Evolutionary conservation across 2,329 filamentous ascomycete genomes (phyloP), one percentile per base, ranked within the genome.

Genomic region (Biscogniauxia sp.): DNA sequence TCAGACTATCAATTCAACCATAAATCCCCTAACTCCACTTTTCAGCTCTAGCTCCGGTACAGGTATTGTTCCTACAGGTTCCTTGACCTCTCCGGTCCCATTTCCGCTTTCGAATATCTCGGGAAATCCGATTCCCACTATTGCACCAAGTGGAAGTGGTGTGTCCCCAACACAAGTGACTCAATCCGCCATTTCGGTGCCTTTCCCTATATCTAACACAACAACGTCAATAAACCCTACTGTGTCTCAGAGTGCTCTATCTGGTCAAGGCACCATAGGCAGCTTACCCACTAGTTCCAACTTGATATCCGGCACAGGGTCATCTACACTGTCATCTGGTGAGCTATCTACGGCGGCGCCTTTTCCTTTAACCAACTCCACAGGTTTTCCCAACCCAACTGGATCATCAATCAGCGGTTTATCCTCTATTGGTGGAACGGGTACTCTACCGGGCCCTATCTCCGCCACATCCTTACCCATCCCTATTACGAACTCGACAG

Each of bases 281-380:
- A 13, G 28, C 28, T 32, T 32, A 7, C 28, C 28, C 7, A 32
- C 28, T 32, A 45, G 37, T 8, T 41, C 15, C 25, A 28, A 49
- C 23, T 56, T 57, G 13, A 23, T 54, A 15, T 54, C 58, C 5
- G 51, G 58, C 13, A 62, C 60, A 6, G 54, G 55, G 17, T 9
- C 53, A 2, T 25, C 53, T 15, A 60, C 62, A 23, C 23, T 51
- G 9, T 51, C 57, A 50, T 41, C 58, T 17, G 57, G 53, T n/a
- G 19, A 26, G 25, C 55, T 51, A 17, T 15, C 54, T 32, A 49
- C 58, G 15, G 26, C 20, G 6, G 59, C 59, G 8, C 61, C 63
- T 37, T 62, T 62, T 28, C 55, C 64, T 15, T 53, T 61, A 32
- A 61, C 61, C 8, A 65, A 65, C 54, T 55, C n/a, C 5, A 65